These are phyloP conservation scores for Colletotrichum viniferum DNA, from an alignment of 2,329 filamentous ascomycete genomes.

Conservation along the genomic window DNA sequence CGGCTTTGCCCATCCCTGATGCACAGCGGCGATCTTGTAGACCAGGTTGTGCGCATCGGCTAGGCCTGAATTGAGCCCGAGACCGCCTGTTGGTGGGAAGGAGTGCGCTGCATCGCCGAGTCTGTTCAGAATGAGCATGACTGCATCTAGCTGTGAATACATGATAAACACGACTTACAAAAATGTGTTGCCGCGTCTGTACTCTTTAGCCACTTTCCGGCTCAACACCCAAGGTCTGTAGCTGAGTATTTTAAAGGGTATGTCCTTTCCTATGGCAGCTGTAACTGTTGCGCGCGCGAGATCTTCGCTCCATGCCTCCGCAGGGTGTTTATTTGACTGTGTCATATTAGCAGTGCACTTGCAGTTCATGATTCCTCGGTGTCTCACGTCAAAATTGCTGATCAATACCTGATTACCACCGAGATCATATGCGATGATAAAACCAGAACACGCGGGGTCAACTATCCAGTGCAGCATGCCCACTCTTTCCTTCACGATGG, in stretches of 20 bases:
- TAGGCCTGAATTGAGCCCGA: constrained; percentile 35
- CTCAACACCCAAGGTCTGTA: constrained; percentile 45
- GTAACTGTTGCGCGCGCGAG: constrained; percentile 34
- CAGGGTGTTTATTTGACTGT: constrained; percentile 36
- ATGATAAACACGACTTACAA: constrained; percentile 29
- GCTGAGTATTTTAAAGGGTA: constrained; percentile 41
- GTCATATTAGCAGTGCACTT: not conserved
- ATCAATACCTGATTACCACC: constrained; percentile 45
- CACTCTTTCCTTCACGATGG: constrained; percentile 38
- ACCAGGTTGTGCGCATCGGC: constrained; percentile 36
- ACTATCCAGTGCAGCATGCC: constrained; percentile 51
- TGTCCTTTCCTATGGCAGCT: constrained; percentile 34
- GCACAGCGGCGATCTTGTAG: constrained; percentile 41
- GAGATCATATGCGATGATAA: constrained; percentile 48
- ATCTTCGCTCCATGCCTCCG: constrained; percentile 37
- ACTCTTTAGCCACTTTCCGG: constrained; percentile 42
- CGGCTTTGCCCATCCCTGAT: constrained; percentile 31
- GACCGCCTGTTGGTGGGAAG: constrained; percentile 36
- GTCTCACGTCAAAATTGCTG: constrained; percentile 45
- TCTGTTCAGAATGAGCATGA: constrained; percentile 1
- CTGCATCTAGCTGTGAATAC: not conserved
- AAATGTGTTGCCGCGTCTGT: constrained; percentile 38
- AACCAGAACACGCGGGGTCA: constrained; percentile 44
- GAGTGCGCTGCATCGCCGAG: constrained; percentile 36
- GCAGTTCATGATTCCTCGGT: no score